phyloP scores from a whole-genome alignment of 495 filamentous ascomycete genomes.

The Penicillium fimorum region DNA sequence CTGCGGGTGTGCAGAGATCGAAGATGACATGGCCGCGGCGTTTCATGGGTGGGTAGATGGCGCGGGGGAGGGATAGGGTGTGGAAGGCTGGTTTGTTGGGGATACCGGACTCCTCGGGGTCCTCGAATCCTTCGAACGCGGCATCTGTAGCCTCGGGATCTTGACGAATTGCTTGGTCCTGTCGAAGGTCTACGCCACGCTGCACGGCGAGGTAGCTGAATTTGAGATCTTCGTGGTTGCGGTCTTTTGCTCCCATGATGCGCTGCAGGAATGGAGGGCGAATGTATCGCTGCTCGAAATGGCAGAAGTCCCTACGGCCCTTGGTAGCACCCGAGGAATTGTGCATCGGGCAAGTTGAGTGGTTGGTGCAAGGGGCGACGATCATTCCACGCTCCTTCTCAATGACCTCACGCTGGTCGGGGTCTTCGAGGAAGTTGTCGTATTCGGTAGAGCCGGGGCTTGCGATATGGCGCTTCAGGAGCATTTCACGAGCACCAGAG shows the following conservation, averaged over 20 bases:
- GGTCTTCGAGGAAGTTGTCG: constrained; percentile 39
- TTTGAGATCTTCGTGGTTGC: constrained; percentile 85
- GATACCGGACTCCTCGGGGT: constrained; percentile 19
- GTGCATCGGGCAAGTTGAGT: constrained; percentile 86
- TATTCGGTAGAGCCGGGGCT: constrained; percentile 56
- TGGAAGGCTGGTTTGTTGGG: constrained; percentile 35
- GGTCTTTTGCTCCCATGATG: constrained; percentile 64
- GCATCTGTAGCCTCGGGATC: constrained; percentile 45
- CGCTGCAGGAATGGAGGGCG: constrained; percentile 79
- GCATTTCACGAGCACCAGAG: constrained; percentile 71
- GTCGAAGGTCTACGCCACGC: constrained; percentile 60
- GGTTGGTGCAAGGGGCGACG: constrained; percentile 93
- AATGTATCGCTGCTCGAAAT: constrained; percentile 85
- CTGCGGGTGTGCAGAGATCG: constrained; percentile 86
- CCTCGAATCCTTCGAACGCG: constrained; percentile 52
- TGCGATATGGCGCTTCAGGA: constrained; percentile 73
- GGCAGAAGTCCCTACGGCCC: constrained; percentile 85
- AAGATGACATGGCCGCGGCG: constrained; percentile 81
- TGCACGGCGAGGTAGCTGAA: constrained; percentile 90
- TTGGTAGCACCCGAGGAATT: constrained; percentile 59
- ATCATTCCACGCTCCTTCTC: constrained; percentile 82
- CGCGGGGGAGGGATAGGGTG: constrained; percentile 71
- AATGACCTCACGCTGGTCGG: constrained; percentile 33
- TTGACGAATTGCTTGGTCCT: constrained; percentile 40
- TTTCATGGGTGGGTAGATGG: constrained; percentile 79